Evolutionary conservation across 1,284 basidiomycete species (phyloP).

Genomic region (Leucoagaricus sp.): DNA sequence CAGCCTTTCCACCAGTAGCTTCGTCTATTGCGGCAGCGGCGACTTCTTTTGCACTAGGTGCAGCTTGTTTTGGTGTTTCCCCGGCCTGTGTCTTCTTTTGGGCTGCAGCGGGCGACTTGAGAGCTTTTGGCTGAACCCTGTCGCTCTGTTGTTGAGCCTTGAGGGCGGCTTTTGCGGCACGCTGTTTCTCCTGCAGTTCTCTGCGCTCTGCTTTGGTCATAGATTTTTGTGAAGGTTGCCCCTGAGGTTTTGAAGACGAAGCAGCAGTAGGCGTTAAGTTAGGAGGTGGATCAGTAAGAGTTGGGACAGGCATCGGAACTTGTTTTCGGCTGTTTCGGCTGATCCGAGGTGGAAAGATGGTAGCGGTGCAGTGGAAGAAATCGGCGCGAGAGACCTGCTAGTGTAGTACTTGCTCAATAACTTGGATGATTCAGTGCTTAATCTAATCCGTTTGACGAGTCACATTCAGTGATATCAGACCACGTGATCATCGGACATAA

Average conservation of each 20-base stretch:
- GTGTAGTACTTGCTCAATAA: background rate
- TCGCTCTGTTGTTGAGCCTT: constrained; percentile 34
- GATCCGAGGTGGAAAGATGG: background rate
- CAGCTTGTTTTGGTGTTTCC: constrained; percentile 23
- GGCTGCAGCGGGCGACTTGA: constrained; percentile 29
- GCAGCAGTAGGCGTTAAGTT: constrained; percentile 6
- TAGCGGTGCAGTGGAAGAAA: too few species aligned
- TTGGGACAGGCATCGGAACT: constrained; percentile 39
- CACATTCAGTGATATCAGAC: constrained; percentile 9
- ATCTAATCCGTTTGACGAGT: constrained; percentile 16
- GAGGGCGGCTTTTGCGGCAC: constrained; percentile 65
- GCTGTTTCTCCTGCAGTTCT: constrained; percentile 77
- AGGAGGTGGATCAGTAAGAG: constrained; percentile 28
- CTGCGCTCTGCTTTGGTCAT: constrained; percentile 81
- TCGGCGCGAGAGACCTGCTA: too few species aligned
- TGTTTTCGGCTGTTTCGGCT: background rate
- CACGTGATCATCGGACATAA: constrained; percentile 12
- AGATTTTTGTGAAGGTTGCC: constrained; percentile 57
- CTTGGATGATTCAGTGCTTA: background rate
- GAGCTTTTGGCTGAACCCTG: constrained; percentile 24
- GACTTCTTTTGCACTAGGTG: constrained; percentile 25
- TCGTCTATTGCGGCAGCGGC: constrained; percentile 28
- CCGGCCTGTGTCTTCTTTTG: constrained; percentile 33
- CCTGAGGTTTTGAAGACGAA: constrained; percentile 28
- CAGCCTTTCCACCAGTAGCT: constrained; percentile 31